phyloP scores from a whole-genome alignment of 2,329 filamentous ascomycete genomes.

The Sporothrix sp. region DNA sequence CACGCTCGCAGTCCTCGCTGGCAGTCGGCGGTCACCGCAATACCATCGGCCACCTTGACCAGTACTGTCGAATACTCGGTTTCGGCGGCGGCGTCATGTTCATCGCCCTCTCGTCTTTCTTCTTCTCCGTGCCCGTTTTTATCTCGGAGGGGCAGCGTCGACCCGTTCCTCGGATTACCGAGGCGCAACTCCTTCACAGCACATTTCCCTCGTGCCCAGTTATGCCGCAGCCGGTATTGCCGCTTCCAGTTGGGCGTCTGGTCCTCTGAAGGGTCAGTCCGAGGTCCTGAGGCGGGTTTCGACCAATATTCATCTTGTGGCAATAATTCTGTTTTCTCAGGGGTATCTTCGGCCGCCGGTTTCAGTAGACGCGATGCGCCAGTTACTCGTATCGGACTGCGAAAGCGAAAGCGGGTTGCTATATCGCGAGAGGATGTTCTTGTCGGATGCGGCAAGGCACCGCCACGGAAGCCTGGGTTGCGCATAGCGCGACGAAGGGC shows the following conservation, averaged over 20 bases:
- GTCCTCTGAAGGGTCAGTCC: background rate
- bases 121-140: too few species aligned
- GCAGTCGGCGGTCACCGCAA: constrained; percentile 67
- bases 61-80: constrained; percentile 47
- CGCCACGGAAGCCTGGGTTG: constrained; percentile 52
- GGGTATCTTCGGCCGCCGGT: too few species aligned
- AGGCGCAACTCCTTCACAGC: constrained; percentile 64
- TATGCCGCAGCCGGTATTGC: constrained; percentile 79
- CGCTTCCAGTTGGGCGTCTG: constrained; percentile 67
- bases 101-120: background rate
- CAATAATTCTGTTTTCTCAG: too few species aligned
- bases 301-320: too few species aligned
- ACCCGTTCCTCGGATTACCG: background rate
- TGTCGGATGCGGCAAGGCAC: background rate
- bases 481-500: constrained; percentile 70
- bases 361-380: too few species aligned
- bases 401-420: too few species aligned
- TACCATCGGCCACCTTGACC: constrained; percentile 65
- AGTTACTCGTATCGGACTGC: too few species aligned
- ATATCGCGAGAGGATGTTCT: too few species aligned
- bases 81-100: background rate
- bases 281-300: background rate
- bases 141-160: too few species aligned
- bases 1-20: constrained; percentile 65
- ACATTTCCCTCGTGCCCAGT: constrained; percentile 79